Evolutionary conservation across 2,329 filamentous ascomycete genomes (phyloP).

Genomic region (Monilinia vaccinii-corymbosi): DNA sequence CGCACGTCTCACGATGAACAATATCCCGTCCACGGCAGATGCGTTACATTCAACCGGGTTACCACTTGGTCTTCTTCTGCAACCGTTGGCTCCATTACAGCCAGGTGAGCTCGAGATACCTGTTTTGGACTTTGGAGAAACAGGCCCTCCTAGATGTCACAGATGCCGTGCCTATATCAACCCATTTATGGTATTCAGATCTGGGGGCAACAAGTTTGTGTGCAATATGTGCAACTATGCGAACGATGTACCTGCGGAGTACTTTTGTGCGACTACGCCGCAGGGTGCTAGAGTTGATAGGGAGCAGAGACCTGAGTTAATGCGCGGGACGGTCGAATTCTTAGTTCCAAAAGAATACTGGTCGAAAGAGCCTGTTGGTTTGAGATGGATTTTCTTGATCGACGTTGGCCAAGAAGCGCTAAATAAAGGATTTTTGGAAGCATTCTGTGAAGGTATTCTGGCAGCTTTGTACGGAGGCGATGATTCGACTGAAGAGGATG

Average conservation of each 20-base stretch:
- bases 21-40: constrained; percentile 76
- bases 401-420: constrained; percentile 89
- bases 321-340: constrained; percentile 89
- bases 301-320: constrained; percentile 80
- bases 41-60: constrained; percentile 71
- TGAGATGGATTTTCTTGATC: constrained; percentile 84
- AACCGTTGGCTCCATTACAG: constrained; percentile 76
- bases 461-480: constrained; percentile 72
- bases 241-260: constrained; percentile 86
- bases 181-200: constrained; percentile 95
- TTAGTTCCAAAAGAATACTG: constrained; percentile 98
- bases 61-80: constrained; percentile 78
- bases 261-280: constrained; percentile 85
- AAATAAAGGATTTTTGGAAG: constrained; percentile 83
- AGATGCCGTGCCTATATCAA: constrained; percentile 96
- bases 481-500: constrained; percentile 38
- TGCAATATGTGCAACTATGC: constrained; percentile 98
- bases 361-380: constrained; percentile 83
- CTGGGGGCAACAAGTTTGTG: constrained; percentile 90
- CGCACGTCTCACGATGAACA: constrained; percentile 84
- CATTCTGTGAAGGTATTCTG: constrained; percentile 82
- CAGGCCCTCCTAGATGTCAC: constrained; percentile 81
- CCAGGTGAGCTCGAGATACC: constrained; percentile 81
- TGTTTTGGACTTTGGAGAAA: constrained; percentile 88
- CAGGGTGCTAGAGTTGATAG: constrained; percentile 82